Conservation (phyloP, 2,329 filamentous ascomycete species). For the Colletotrichum spaethianum region DNA sequence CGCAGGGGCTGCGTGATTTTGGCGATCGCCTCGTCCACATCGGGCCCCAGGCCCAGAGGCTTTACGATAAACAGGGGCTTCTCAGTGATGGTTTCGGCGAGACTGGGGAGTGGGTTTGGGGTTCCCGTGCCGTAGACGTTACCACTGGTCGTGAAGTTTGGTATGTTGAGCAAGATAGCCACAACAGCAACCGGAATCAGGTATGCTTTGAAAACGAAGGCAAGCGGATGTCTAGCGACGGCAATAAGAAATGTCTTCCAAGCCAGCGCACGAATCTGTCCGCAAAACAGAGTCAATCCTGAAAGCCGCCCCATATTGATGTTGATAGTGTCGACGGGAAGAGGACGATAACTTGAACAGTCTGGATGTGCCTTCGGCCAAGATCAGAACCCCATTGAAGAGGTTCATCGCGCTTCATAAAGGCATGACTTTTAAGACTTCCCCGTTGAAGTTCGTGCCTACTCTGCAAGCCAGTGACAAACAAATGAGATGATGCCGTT, state of each 20-base stretch:
- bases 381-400: no score
- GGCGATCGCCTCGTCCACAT: slow-evolving; percentile 1
- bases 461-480: background rate
- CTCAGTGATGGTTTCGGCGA: slow-evolving; percentile 42
- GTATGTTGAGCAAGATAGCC: slow-evolving; percentile 2
- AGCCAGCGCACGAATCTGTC: background rate
- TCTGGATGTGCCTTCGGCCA: no score
- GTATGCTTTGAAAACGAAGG: background rate
- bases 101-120: background rate
- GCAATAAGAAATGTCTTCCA: slow-evolving; percentile 9
- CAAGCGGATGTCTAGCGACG: background rate
- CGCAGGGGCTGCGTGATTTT: background rate
- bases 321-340: background rate
- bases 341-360: background rate
- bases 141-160: background rate
- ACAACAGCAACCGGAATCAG: background rate
- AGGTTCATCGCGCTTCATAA: background rate
- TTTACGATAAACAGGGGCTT: slow-evolving; percentile 40
- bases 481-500: background rate
- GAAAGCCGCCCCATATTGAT: background rate
- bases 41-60: slow-evolving; percentile 24
- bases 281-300: background rate
- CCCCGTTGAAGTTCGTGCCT: background rate
- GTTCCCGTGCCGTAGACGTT: background rate
- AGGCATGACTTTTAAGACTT: no score